Conservation (phyloP, 257 asterid species). For the Solanum chiquidenum region DNA sequence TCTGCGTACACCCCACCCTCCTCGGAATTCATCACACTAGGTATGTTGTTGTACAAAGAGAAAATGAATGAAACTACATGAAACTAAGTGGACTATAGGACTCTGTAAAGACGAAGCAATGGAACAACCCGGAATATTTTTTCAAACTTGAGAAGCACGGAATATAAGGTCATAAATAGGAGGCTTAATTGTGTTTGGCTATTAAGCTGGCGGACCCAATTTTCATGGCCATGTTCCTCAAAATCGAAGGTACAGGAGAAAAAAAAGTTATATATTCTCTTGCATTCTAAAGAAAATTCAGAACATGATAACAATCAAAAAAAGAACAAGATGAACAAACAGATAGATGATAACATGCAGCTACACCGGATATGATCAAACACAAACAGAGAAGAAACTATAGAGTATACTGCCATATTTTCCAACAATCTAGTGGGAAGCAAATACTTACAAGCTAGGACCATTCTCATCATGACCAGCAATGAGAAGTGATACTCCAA, state of each 20-base stretch:
- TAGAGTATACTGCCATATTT: not conserved
- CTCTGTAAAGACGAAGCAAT: not conserved
- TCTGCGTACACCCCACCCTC: not conserved
- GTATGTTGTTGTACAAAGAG: not conserved
- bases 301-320: not conserved
- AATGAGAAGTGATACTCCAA: slow-evolving; percentile 88
- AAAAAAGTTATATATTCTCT: not conserved
- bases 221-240: not conserved
- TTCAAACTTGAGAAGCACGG: not conserved
- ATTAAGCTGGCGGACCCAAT: not conserved
- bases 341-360: not conserved
- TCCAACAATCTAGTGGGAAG: not conserved
- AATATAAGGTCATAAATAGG: not conserved
- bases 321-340: not conserved
- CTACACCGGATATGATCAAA: not conserved
- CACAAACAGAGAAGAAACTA: not conserved
- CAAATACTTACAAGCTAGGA: slow-evolving; percentile 70
- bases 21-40: not conserved
- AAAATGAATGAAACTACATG: not conserved
- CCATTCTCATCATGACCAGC: slow-evolving; percentile 96
- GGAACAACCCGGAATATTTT: not conserved
- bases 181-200: not conserved
- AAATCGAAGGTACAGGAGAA: not conserved
- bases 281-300: not conserved
- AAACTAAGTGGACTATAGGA: not conserved